phyloP scores from a whole-genome alignment of 1,284 basidiomycete species.

The Tilletia walkeri region DNA sequence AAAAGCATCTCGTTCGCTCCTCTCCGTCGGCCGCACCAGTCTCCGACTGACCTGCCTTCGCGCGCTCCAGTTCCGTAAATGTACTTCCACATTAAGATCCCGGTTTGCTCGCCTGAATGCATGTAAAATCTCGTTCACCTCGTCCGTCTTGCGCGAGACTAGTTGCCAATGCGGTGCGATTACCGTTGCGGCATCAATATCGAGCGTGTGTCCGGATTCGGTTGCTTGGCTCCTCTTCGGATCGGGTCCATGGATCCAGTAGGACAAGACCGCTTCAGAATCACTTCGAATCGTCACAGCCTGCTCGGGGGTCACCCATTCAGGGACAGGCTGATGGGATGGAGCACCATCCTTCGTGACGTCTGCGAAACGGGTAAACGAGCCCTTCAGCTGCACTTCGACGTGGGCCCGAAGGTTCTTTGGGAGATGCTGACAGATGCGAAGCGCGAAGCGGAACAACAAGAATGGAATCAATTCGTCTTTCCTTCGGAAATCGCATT shows the following conservation, averaged over 20 bases:
- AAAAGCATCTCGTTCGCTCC: slow-evolving; percentile 9
- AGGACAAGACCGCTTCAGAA: not conserved
- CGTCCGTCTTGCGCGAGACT: not conserved
- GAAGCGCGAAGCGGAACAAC: not conserved
- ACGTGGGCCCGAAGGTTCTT: not conserved
- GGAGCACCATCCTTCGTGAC: not conserved
- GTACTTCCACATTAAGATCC: not conserved
- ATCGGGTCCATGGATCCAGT: slow-evolving; percentile 9
- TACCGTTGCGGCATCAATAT: no score
- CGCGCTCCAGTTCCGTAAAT: not conserved
- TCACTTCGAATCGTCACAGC: not conserved
- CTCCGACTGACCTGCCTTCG: slow-evolving; percentile 1
- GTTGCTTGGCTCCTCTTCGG: not conserved
- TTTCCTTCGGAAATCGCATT: no score
- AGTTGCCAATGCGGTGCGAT: slow-evolving; percentile 12
- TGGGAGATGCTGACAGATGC: not conserved
- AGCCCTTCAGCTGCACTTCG: not conserved
- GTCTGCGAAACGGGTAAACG: not conserved
- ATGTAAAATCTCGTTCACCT: slow-evolving; percentile 3
- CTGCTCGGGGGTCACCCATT: not conserved
- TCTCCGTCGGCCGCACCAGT: slow-evolving; percentile 4
- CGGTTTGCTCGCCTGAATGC: slow-evolving; percentile 5
- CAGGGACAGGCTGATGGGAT: not conserved
- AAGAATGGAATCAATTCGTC: not conserved
- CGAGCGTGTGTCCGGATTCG: no score